Percentiles rank a stretch among this genome's conserved stretches.
These are phyloP conservation scores for Cupressus sempervirens DNA, from an alignment of 75 land plant genomes.

Conservation along the genomic window DNA sequence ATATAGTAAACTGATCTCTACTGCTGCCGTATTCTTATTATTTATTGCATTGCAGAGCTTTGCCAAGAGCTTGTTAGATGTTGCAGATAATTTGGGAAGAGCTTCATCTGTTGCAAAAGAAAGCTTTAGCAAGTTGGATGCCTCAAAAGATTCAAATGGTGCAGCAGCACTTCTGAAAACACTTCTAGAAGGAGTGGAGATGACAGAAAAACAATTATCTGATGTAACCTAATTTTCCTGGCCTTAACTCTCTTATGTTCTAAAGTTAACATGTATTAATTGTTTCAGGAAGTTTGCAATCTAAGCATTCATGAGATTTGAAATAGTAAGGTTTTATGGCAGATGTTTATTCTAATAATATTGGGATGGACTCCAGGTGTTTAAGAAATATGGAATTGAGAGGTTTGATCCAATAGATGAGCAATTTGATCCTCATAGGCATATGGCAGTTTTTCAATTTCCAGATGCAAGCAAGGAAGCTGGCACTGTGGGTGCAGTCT, in stretches of 20 bases:
- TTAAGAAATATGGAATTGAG: constrained; percentile 72
- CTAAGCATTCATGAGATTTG: background rate
- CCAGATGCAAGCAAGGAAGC: constrained; percentile 71
- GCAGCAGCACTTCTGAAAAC: constrained; percentile 60
- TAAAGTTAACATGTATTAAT: background rate
- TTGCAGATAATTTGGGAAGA: constrained; percentile 87
- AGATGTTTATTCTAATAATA: background rate
- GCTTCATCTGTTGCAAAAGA: constrained; percentile 75
- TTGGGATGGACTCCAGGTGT: constrained; percentile 48
- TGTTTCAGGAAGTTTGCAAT: background rate
- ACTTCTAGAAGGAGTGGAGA: constrained; percentile 83
- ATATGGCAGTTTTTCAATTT: constrained; percentile 77
- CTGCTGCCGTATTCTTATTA: background rate
- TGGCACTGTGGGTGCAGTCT: constrained; percentile 73
- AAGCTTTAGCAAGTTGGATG: constrained; percentile 50
- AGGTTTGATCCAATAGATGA: constrained; percentile 75
- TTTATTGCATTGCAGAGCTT: constrained; percentile 53
- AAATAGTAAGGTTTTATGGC: constrained; percentile 10
- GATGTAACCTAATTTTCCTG: constrained; percentile 41
- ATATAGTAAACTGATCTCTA: background rate
- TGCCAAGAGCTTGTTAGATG: constrained; percentile 88
- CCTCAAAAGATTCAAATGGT: constrained; percentile 48
- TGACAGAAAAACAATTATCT: constrained; percentile 83
- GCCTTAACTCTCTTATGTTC: background rate
- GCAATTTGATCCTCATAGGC: constrained; percentile 82